Base-by-base conservation (phyloP, 352 stramenopile species). In the Phytophthora syringae region DNA sequence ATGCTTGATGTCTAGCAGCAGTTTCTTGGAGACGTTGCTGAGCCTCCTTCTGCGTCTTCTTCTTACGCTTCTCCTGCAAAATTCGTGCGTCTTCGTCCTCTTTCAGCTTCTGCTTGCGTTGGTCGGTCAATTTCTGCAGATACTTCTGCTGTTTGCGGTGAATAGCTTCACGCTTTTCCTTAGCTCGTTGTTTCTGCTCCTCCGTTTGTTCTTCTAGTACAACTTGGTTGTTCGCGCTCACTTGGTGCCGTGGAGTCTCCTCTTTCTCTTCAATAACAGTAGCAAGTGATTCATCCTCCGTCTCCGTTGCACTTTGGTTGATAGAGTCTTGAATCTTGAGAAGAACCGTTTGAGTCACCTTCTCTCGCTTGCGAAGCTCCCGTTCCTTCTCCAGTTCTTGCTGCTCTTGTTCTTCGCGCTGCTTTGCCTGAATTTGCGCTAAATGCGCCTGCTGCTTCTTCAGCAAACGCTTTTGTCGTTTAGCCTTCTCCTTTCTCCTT, bases 101-200 rank as follows among this genome's bases (percentile, higher is more conserved):
- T n/a, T 84, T 77, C 32, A 82, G 70, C 66, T 87, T 91, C 24
- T 88, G 79, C 34, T 80, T 80, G 44, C 82, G 81, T 44, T 93
- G 82, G 1, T 91, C 78, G 0, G 78, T 37, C 36, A 93, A 65
- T 39, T 80, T 79, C 15, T 76, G 59, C 2, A 93, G 63, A 59
- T 93, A 92, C 43, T 86, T 75, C 7, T 90, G 80, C 50, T 93
- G 85, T 54, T 92, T 93, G 39, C 76, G 76, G 21, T 82, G 57
- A 25, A 89, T 63, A 0, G 76, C 71, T 3, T 88, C 77, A 25
- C 77, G 78, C 32, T 85, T 64, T 30, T 90, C 74, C 39, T 86
- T 87, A 6, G 39, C 36, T 15, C 69, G 66, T 22, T 72, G 76
- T 48, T 83, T 83, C 40, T 79, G 64, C 18, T 79, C 60, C 18